These are phyloP conservation scores for Staphylotrichum longicolle DNA, from an alignment of 495 filamentous ascomycete species.

Conservation along the genomic window DNA sequence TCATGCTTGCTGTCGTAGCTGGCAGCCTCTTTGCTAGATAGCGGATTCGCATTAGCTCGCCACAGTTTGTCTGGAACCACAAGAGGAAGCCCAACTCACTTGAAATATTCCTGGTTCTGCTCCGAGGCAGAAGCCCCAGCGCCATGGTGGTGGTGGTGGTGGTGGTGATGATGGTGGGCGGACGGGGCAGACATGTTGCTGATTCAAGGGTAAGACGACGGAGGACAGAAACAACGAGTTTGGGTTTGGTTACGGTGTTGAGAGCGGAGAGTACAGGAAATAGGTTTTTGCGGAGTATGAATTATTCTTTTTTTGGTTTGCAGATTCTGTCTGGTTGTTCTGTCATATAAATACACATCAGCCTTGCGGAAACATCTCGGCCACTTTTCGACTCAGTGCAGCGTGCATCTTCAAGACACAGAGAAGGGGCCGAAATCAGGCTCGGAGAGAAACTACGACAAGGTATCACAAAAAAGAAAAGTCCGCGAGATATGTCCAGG, in stretches of 20 bases:
- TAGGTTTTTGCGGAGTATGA: too few species aligned
- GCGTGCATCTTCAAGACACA: neutral
- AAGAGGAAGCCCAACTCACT: constrained; percentile 31
- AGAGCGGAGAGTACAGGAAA: too few species aligned
- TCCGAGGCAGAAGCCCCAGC: constrained; percentile 23
- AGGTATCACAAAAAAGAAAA: neutral
- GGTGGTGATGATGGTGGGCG: constrained; percentile 3
- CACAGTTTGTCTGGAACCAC: too few species aligned
- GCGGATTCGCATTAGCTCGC: neutral
- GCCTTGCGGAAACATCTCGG: constrained; percentile 20
- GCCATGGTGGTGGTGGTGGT: constrained; percentile 5
- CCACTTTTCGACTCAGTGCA: constrained; percentile 3
- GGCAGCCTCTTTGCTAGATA: constrained; percentile 39
- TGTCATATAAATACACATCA: neutral
- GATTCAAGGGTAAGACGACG: neutral
- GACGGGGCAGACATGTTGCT: constrained; percentile 4
- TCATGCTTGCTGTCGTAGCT: constrained; percentile 43
- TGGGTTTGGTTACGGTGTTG: too few species aligned
- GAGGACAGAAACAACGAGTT: too few species aligned
- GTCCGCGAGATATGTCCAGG: neutral
- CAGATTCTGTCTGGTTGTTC: too few species aligned
- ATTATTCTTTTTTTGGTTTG: too few species aligned
- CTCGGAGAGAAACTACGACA: neutral
- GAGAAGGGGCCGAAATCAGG: neutral
- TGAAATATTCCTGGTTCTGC: constrained; percentile 46